Percentiles rank a stretch among this genome's conserved stretches.
phyloP scores from a whole-genome alignment of 352 stramenopile species.

The Phytophthora europaea region DNA sequence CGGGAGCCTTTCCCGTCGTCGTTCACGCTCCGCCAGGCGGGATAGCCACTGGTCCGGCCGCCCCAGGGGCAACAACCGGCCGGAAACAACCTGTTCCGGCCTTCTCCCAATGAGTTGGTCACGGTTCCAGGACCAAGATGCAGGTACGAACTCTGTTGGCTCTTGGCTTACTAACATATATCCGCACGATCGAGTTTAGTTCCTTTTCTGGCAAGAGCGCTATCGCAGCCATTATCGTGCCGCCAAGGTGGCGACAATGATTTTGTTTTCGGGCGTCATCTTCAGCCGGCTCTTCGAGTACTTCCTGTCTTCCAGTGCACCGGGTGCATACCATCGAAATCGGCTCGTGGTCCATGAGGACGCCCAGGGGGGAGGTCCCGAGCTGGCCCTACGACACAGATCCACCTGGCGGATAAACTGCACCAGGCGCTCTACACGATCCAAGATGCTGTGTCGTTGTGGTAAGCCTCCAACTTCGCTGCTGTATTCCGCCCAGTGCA shows the following conservation, averaged over 20 bases:
- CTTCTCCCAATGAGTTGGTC: background rate
- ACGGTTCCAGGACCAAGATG: background rate
- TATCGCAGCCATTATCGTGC: background rate
- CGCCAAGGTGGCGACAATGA: background rate
- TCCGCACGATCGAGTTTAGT: background rate
- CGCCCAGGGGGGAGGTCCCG: background rate
- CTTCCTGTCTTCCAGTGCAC: background rate
- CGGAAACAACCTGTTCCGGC: constrained; percentile 9
- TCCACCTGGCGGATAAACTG: background rate
- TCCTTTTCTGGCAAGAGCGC: background rate
- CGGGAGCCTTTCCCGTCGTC: background rate
- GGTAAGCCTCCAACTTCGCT: background rate
- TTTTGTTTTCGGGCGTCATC: background rate
- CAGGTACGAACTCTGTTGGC: background rate
- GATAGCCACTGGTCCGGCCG: background rate
- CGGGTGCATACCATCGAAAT: background rate
- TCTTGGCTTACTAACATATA: background rate
- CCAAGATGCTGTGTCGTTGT: background rate
- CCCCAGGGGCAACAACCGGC: constrained; percentile 7
- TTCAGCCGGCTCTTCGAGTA: background rate
- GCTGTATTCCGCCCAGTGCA: background rate
- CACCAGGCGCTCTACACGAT: background rate
- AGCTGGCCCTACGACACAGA: background rate
- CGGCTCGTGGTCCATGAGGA: background rate
- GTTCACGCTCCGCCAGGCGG: too few species aligned